A percentile compares a stretch with the other conserved stretches of the same genome.
Conservation (phyloP, 2,329 filamentous ascomycete genomes). For the Fusarium ramigenum region DNA sequence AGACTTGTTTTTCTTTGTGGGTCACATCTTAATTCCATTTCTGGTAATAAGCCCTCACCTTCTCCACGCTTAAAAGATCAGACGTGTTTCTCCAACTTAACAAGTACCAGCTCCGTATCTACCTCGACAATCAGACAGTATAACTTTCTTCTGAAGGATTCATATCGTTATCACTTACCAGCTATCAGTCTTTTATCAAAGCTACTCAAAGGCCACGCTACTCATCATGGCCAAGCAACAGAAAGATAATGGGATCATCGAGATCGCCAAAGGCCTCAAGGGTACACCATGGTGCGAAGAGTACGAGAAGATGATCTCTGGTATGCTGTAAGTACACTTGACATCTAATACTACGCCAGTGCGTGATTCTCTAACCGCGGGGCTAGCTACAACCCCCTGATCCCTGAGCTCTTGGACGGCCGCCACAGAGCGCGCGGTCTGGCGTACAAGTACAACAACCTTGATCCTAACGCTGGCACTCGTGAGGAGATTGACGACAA, state of each 20-base stretch:
- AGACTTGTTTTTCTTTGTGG: background rate
- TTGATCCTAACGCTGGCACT: conserved; percentile 35
- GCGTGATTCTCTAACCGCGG: fast-evolving
- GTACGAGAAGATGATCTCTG: conserved; percentile 43
- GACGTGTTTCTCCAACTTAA: background rate
- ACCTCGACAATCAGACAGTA: background rate
- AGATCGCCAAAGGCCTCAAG: conserved; percentile 33
- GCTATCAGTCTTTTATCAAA: fast-evolving
- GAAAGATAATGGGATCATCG: conserved; percentile 31
- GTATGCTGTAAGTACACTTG: conserved; percentile 33
- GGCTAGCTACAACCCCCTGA: conserved; percentile 34
- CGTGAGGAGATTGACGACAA: conserved; percentile 9
- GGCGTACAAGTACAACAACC: conserved; percentile 37
- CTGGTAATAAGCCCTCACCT: background rate
- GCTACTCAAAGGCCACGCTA: too few species aligned
- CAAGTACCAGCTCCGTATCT: background rate
- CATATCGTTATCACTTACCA: background rate
- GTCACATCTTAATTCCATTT: background rate
- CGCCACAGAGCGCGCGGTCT: conserved; percentile 36
- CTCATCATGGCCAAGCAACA: conserved; percentile 33
- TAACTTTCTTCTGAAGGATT: fast-evolving
- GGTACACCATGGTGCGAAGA: conserved; percentile 38
- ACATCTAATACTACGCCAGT: fast-evolving
- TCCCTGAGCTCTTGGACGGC: conserved; percentile 27
- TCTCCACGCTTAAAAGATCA: background rate